Conservation (phyloP, 805 yeast species). For the Teunomyces stri region DNA sequence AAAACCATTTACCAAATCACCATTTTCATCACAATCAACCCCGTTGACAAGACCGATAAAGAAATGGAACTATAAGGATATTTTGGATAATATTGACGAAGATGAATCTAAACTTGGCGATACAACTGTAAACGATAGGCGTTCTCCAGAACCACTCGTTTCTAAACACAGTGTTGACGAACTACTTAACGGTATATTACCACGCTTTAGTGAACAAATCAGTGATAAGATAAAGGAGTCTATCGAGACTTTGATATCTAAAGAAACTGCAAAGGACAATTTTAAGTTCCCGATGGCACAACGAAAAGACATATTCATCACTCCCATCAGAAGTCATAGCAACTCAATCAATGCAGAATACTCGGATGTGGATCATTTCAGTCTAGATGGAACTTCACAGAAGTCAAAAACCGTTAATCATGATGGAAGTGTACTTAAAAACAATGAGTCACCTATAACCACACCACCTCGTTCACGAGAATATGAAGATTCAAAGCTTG, state of each 20-base stretch:
- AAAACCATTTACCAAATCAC: constrained; percentile 3
- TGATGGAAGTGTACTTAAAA: constrained; percentile 8
- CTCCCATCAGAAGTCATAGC: constrained; percentile 10
- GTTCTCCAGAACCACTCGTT: constrained; percentile 9
- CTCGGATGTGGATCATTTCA: constrained; percentile 13
- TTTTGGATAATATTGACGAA: constrained; percentile 9
- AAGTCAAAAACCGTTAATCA: constrained; percentile 7
- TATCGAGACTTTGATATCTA: constrained; percentile 1
- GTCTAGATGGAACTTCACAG: constrained; percentile 11
- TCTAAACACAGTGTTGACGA: constrained; percentile 8
- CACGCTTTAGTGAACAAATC: constrained; percentile 10
- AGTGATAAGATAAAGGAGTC: constrained; percentile 8
- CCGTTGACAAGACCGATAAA: constrained; percentile 13
- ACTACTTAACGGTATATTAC: constrained; percentile 10
- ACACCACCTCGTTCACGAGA: constrained; percentile 35
- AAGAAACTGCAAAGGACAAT: constrained; percentile 2
- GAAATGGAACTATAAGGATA: constrained; percentile 6
- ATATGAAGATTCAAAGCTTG: not conserved
- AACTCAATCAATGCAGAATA: constrained; percentile 3
- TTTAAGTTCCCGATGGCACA: not conserved
- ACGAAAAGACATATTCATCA: constrained; percentile 6
- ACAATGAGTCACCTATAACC: constrained; percentile 13
- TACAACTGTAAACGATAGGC: constrained; percentile 11
- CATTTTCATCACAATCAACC: constrained; percentile 26
- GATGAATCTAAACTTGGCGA: constrained; percentile 10